Evolutionary conservation across 163 green algal genomes (phyloP).

Genomic region (Chlorella variabilis): DNA sequence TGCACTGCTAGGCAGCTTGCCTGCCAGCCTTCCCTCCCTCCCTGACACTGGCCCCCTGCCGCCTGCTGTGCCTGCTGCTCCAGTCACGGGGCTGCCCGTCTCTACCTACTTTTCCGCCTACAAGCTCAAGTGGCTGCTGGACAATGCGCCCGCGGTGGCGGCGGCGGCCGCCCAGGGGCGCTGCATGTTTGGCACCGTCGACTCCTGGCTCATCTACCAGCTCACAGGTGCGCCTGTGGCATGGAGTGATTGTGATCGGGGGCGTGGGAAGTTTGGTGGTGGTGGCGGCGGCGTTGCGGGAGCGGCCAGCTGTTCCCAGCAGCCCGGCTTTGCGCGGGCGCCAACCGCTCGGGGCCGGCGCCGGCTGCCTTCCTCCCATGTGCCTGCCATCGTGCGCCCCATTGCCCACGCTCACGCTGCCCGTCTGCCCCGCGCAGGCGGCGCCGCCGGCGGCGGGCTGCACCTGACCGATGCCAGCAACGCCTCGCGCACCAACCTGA

Average conservation of each 20-base stretch:
- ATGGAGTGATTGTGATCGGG: neutral
- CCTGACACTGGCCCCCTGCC: too few species aligned
- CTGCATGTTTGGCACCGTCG: slow-evolving; percentile 91
- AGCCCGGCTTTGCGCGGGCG: too few species aligned
- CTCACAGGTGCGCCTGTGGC: slow-evolving; percentile 86
- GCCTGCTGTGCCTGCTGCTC: too few species aligned
- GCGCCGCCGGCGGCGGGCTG: slow-evolving; percentile 32
- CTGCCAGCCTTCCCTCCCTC: neutral
- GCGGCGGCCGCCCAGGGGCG: slow-evolving; percentile 54
- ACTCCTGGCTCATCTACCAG: slow-evolving; percentile 96
- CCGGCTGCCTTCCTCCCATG: too few species aligned
- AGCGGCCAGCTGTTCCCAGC: too few species aligned
- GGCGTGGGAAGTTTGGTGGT: too few species aligned
- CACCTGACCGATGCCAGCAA: slow-evolving; percentile 86
- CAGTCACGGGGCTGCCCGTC: slow-evolving; percentile 91
- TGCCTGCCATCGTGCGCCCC: too few species aligned
- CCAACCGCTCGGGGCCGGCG: too few species aligned
- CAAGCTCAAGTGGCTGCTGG: slow-evolving; percentile 75
- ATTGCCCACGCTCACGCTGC: too few species aligned
- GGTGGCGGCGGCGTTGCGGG: too few species aligned
- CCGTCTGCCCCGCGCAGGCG: slow-evolving; percentile 26
- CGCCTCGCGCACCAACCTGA: slow-evolving; percentile 91
- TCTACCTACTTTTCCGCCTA: slow-evolving; percentile 96
- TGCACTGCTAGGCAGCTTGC: too few species aligned
- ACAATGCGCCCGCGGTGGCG: slow-evolving; percentile 41